These are phyloP conservation scores for Fusarium denticulatum DNA, from an alignment of 2,329 filamentous ascomycete species.

Conservation along the genomic window DNA sequence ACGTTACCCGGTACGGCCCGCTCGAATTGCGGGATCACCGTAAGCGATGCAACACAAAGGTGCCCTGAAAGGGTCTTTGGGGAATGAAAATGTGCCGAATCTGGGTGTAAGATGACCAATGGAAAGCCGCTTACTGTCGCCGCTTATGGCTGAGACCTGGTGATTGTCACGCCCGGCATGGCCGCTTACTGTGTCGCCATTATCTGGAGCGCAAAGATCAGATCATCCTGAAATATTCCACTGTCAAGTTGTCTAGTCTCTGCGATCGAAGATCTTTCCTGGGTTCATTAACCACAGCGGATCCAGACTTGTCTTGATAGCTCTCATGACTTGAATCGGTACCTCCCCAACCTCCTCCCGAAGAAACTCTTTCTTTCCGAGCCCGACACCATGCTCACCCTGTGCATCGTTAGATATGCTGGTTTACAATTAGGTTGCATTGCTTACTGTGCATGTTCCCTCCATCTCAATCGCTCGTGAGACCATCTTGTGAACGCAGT, in stretches of 20 bases:
- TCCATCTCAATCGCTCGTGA: constrained; percentile 92
- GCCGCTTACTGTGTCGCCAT: neutral
- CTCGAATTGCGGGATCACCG: neutral
- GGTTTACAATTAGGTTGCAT: rapidly evolving
- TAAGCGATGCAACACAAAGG: neutral
- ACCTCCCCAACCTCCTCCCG: constrained; percentile 81
- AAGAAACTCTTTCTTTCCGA: constrained; percentile 85
- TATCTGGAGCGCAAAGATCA: neutral
- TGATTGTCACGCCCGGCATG: rapidly evolving
- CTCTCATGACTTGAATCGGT: constrained; percentile 85
- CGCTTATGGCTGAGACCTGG: neutral
- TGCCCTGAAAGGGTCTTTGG: rapidly evolving
- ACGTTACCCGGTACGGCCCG: neutral
- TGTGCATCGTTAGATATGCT: rapidly evolving
- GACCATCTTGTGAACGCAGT: constrained; percentile 89
- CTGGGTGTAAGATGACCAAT: rapidly evolving
- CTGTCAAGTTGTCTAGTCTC: rapidly evolving
- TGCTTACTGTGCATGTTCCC: constrained; percentile 76
- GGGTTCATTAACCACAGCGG: constrained; percentile 91
- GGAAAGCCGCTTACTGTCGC: neutral
- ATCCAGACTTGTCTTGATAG: constrained; percentile 82
- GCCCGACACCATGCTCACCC: constrained; percentile 85
- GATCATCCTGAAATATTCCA: rapidly evolving
- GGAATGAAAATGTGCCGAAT: rapidly evolving
- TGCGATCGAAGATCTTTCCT: constrained; percentile 73